Conservation (phyloP, 495 filamentous ascomycete genomes). For the Alectoria sarmentosa region DNA sequence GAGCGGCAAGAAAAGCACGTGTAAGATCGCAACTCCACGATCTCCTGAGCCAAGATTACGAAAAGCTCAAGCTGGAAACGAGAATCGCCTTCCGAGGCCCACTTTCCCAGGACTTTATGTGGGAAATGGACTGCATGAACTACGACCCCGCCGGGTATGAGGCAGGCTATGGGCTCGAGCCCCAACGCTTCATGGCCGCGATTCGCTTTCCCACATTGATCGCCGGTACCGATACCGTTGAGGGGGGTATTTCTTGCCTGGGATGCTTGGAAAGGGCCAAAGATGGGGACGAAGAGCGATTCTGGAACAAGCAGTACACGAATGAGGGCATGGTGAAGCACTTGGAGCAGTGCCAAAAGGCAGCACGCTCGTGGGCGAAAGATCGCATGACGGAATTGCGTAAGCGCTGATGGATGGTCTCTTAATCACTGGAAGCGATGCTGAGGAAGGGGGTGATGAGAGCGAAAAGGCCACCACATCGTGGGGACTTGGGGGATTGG, state of each 20-base stretch:
- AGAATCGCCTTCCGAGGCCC: neutral
- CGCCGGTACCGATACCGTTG: neutral
- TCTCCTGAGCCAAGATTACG: neutral
- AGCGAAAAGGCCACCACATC: too few species aligned
- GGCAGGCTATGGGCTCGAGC: neutral
- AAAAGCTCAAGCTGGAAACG: neutral
- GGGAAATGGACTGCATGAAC: neutral
- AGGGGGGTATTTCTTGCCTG: neutral
- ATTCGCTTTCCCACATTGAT: neutral
- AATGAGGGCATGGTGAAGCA: too few species aligned
- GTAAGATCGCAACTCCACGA: too few species aligned
- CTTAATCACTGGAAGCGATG: too few species aligned
- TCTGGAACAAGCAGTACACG: too few species aligned
- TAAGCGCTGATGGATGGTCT: too few species aligned
- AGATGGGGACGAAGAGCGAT: too few species aligned
- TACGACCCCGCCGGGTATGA: neutral
- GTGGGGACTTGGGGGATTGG: too few species aligned
- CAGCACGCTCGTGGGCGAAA: too few species aligned
- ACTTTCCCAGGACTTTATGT: neutral
- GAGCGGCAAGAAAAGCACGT: neutral
- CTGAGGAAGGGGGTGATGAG: too few species aligned
- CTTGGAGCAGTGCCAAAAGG: too few species aligned
- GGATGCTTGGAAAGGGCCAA: neutral
- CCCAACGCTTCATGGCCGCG: slow-evolving; percentile 1
- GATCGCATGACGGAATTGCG: too few species aligned